Base-by-base conservation (phyloP, 225 moss, liverwort and hornwort species). In the Straminergon stramineum region DNA sequence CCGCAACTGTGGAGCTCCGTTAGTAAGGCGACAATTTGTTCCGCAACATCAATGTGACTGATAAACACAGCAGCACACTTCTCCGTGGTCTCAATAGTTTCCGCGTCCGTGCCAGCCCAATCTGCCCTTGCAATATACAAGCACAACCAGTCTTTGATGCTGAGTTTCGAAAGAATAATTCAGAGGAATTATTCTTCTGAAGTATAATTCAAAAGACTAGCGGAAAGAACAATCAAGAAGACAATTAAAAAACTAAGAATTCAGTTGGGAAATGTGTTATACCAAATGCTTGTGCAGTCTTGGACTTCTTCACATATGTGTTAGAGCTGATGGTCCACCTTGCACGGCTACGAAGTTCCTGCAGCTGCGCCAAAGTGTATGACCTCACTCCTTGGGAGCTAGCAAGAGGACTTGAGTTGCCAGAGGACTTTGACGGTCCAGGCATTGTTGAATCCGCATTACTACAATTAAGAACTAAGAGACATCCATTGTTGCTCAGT, bases 331-430 rank as follows among this genome's bases (percentile, higher is more conserved):
- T 86, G 77, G 86, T 73, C 93, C 92, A 93, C 65, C 92, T 91
- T 83, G 93, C 91, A n/a, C 94, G 92, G 57, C 92, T 93, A 17
- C 93, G 90, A 88, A 93, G 86, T 78, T 94, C 93, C 79, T 89
- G 92, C 87, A 92, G 86, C 70, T 90, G 87, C 77, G 84, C 28
- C 70, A 93, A 82, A 82, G 53, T 87, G 81, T 87, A 93, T 52
- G 87, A 76, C 88, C 66, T 91, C 35, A 12, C 84, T 57, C 51
- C 86, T 48, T 60, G 71, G 34, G 84, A 90, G 88, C 80, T 86
- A 57, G 67, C 67, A 53, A 18, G 75, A 80, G 84, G 79, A 63
- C 41, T 85, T 16, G 61, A 34, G 48, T 80, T 77, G 48, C 53
- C 78, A 43, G 71, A 89, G 48, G 73, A 79, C 62, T 75, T 84